Base-by-base conservation (phyloP, 768 basidiomycete species). In the Suillus variegatus region DNA sequence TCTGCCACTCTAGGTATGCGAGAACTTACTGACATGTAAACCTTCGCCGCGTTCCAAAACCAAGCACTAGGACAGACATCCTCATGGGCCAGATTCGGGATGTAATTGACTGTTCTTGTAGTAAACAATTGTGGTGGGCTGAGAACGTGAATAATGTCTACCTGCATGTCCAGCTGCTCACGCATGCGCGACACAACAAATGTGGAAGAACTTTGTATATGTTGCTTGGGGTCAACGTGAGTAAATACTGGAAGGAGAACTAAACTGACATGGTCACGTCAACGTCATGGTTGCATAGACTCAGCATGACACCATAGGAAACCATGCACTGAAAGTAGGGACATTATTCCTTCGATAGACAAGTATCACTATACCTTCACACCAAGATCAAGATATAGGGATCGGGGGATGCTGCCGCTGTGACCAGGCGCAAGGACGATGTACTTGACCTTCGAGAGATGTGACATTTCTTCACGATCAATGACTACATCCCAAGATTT, bases 361-460 rank as follows among this genome's bases (percentile, higher is more conserved):
- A 36, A 60, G 2, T 54, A 52, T 40, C 65, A 71, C 5, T 60
- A 32, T 32, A 81, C 84, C 77, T 78, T 79, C 44, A 82, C 82
- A 43, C 81, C 79, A 56, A 82, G 72, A 38, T 76, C 79, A 52
- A 82, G 72, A 38, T 75, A 65, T 3, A 87, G 87, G 38, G 82
- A 80, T 44, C 82, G 82, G 1, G 82, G 80, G 32, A 74, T 71
- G 10, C 81, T 83, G 22, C 85, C 84, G 7, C 80, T 81, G 22
- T 84, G 73, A 1, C 88, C 88, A 20, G 85, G 82, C 0, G 86
- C 85, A 64, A 88, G 81, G 6, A 89, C 76, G 58, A 90, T 71
- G 72, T 89, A 85, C 32, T 82, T 82, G 35, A 81, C 78, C 1
- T 64, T 72, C 63, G 64, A 86, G 72, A 16, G 66, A 71, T 61